Evolutionary conservation across 495 filamentous ascomycete species (phyloP), one percentile per base, ranked within the genome.

Genomic region (Penicillium antarcticum): DNA sequence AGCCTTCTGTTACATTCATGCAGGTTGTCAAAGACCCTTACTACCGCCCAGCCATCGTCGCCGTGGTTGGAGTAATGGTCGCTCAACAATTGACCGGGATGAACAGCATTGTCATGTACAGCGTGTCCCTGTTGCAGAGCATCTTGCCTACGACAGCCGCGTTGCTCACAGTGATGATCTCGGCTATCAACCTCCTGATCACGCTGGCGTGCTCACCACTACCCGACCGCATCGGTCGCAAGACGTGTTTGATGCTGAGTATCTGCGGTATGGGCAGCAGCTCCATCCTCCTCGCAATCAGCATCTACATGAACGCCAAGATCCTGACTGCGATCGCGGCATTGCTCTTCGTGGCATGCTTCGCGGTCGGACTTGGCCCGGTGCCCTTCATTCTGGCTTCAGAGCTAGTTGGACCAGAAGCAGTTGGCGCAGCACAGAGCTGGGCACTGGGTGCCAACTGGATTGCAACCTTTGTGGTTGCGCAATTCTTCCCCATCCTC

Each of bases 81-180:
- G 85, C 88, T 8, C 94, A 98, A 61, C 94, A 98, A 62, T 76
- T 98, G 18, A 87, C 83, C 26, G 92, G 92, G 23, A 91, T 98
- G 72, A 98, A 98, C 76, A 91, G 87, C 48, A 91, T 97, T 57
- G 85, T 98, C 66, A 96, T 98, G 91, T 97, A 98, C 69, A 94
- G 90, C 7, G 94, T 98, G 2, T 88, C 88, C 4, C 81, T 97
- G 2, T 77, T 98, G 32, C 80, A 84, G 32, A 81, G 77, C 38
- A 80, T 97, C 9, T 71, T 97, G 0, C 87, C 88, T 7, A 83
- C 86, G 19, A 87, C 80, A 26, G 90, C 91, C 0, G 87, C 85
- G 0, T 67, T 90, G 5, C 73, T 97, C 42, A 92, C 91, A 45
- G 91, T 97, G 48, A 70, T 83, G 42, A 90, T 97, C 52, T 95